Evolutionary conservation across 352 stramenopile species (phyloP).

Genomic region (Phytophthora syringae): DNA sequence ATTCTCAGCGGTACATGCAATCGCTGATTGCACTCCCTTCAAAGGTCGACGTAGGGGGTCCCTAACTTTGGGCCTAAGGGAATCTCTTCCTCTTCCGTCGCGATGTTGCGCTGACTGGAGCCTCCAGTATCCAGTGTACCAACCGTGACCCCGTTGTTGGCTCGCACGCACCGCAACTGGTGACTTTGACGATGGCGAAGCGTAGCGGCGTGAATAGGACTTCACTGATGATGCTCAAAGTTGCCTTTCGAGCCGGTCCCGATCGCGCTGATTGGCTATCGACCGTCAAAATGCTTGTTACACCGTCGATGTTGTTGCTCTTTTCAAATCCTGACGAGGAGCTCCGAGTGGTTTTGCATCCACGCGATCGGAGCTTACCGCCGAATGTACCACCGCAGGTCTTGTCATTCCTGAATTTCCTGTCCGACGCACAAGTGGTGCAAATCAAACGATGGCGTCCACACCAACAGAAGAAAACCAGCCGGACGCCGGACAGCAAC

Average conservation of each 20-base stretch:
- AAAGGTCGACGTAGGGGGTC: too few relatives aligned
- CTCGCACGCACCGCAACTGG: background rate
- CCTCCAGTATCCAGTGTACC: background rate
- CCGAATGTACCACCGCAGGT: background rate
- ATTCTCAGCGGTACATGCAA: too few relatives aligned
- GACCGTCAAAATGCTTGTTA: background rate
- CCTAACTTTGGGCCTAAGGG: too few relatives aligned
- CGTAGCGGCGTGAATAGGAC: background rate
- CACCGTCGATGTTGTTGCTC: background rate
- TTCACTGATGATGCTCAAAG: slow-evolving; percentile 7
- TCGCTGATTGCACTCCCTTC: too few relatives aligned
- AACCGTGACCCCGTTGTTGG: background rate
- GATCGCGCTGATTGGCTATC: background rate
- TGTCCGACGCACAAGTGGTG: background rate
- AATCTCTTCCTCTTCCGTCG: too few relatives aligned
- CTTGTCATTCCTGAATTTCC: background rate
- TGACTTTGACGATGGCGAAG: background rate
- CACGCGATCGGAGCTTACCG: slow-evolving; percentile 2
- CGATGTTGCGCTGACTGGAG: background rate
- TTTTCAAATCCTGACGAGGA: slow-evolving; percentile 1
- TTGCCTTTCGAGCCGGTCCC: background rate
- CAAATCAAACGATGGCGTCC: slow-evolving; percentile 1
- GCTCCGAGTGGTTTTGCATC: slow-evolving; percentile 1
- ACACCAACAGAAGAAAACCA: background rate
- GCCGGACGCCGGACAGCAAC: background rate